phyloP scores from a whole-genome alignment of 1,139 yeast species.

The Meyerozyma guilliermondii region DNA sequence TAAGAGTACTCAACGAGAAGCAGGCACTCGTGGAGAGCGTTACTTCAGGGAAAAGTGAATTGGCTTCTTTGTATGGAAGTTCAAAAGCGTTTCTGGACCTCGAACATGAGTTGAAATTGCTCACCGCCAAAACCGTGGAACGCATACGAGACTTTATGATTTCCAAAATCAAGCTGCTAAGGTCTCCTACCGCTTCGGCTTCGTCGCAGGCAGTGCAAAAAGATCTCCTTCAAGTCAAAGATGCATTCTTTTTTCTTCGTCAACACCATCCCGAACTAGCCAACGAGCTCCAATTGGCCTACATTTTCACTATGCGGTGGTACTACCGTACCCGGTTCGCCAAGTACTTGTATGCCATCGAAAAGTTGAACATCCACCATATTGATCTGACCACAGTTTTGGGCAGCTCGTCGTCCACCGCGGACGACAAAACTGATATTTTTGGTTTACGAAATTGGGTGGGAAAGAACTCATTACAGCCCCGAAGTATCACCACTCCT shows the following conservation, averaged over 20 bases:
- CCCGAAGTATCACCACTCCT: conserved; percentile 3
- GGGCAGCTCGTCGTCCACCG: conserved; percentile 27
- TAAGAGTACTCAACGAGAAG: conserved; percentile 54
- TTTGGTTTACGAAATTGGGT: conserved; percentile 29
- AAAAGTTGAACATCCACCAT: conserved; percentile 49
- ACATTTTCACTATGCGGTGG: conserved; percentile 88
- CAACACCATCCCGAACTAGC: conserved; percentile 61
- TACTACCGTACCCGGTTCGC: conserved; percentile 78
- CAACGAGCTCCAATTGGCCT: conserved; percentile 72
- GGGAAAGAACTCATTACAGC: conserved; percentile 5
- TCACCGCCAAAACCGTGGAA: conserved; percentile 57
- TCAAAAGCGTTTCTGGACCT: conserved; percentile 33
- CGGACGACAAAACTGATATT: conserved; percentile 21
- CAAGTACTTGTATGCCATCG: conserved; percentile 72
- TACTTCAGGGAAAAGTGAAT: conserved; percentile 8
- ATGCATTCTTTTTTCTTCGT: conserved; percentile 53
- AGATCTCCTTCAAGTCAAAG: conserved; percentile 55
- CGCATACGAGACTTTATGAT: conserved; percentile 70
- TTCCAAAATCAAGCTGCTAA: conserved; percentile 54
- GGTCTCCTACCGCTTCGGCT: conserved; percentile 37
- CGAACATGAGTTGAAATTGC: conserved; percentile 32
- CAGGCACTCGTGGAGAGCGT: conserved; percentile 37
- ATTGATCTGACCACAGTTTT: conserved; percentile 51
- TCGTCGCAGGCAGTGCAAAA: conserved; percentile 76
- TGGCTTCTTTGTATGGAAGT: conserved; percentile 18